Evolutionary conservation across 805 yeast genomes (phyloP), one percentile per base, ranked within the genome.

Genomic region (Kluyveromyces nonfermentans): DNA sequence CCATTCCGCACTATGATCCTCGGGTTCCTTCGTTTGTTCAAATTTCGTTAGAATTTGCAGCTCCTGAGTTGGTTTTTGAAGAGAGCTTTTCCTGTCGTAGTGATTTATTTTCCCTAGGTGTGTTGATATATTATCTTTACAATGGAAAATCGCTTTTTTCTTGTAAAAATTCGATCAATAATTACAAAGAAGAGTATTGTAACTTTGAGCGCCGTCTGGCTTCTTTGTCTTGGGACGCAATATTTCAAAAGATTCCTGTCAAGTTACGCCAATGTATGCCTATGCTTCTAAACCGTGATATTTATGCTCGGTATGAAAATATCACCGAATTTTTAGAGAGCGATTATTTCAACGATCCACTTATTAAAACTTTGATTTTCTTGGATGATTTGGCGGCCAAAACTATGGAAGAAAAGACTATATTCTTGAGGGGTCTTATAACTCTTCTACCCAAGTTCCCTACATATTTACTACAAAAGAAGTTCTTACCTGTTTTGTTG

Each of bases 81-180:
- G 74, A 74, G 43, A 71, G 73, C 18, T 67, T 86, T 3, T 78
- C 76, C 30, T 75, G 76, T 30, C 77, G 78, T 16, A 80, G 84
- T 55, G 99, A 93, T 59, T 74, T 85, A 32, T 93, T 89, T 71
- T 78, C 96, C 0, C 56, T 93, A 9, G 97, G 95, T 1, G 73
- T 85, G 51, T 59, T 93, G 45, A 78, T 88, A 2, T 82, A 73
- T 57, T 80, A 77, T 50, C 62, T 89, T 3, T 89, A 85, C 62
- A 75, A 78, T 10, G 75, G 74, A 15, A 63, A 68, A 6, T 69
- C 72, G 2, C 35, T 84, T 28, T 52, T 76, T 6, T 63, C 71
- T 14, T 70, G 81, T 40, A 71, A 74, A 31, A 76, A 75, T 54
- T 73, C 83, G 10, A 54, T 74, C 4, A 74, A 72, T 31, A 82